These are phyloP conservation scores for Neurospora sp. DNA, from an alignment of 495 filamentous ascomycete genomes.

Conservation along the genomic window DNA sequence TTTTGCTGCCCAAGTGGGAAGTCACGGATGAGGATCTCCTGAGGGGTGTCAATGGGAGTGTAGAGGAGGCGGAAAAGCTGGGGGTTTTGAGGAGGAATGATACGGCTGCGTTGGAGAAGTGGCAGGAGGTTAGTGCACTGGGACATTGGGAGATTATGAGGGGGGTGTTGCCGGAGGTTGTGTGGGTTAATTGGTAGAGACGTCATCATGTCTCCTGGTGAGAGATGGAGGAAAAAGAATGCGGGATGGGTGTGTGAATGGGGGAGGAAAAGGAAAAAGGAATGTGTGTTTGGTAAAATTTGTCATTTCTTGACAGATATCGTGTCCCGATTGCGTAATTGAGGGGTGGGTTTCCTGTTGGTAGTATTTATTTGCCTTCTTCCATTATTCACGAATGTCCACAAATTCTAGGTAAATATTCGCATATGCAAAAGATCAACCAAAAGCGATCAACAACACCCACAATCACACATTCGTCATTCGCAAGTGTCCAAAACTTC, in stretches of 20 bases:
- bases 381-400: not conserved
- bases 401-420: no score
- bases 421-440: no score
- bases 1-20: constrained; percentile 66
- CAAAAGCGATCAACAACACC: no score
- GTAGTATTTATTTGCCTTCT: not conserved
- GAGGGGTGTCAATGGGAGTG: not conserved
- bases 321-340: not conserved
- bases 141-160: constrained; percentile 92
- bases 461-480: no score
- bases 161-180: constrained; percentile 59
- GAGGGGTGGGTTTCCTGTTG: not conserved
- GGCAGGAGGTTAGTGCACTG: constrained; percentile 62
- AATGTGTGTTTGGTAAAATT: not conserved
- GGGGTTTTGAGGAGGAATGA: constrained; percentile 44
- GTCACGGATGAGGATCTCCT: constrained; percentile 38
- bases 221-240: no score
- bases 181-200: constrained; percentile 93
- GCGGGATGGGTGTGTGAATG: no score
- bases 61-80: constrained; percentile 24
- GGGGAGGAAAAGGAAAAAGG: not conserved
- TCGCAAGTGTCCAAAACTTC: no score
- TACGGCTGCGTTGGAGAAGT: constrained; percentile 51
- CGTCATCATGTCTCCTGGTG: no score
- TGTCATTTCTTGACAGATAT: not conserved